Conservation (phyloP, 2,329 filamentous ascomycete genomes). For the Nemania bipapillata region DNA sequence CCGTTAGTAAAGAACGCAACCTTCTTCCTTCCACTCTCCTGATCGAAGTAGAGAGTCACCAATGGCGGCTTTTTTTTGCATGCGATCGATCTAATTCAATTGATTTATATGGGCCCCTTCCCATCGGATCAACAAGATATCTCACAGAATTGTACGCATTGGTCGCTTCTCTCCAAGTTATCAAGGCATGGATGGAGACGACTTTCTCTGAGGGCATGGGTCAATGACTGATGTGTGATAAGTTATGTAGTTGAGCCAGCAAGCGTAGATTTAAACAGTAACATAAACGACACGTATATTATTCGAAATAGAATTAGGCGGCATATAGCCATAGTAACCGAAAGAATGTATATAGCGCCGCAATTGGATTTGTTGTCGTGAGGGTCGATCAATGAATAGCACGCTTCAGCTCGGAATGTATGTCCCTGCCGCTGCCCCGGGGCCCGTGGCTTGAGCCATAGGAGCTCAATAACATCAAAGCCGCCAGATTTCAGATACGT, state of each 20-base stretch:
- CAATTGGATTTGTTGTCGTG: too few species aligned
- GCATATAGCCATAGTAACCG: too few species aligned
- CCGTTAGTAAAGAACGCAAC: not conserved
- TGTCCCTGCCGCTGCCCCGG: too few species aligned
- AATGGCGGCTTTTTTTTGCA: not conserved
- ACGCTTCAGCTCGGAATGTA: too few species aligned
- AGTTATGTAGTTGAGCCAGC: not conserved
- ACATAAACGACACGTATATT: not conserved
- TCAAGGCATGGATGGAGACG: constrained; percentile 1
- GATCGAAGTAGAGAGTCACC: not conserved
- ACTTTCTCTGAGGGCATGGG: not conserved
- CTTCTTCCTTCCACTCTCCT: constrained; percentile 8
- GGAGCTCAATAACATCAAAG: too few species aligned
- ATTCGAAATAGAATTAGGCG: too few species aligned
- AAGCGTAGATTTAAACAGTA: not conserved
- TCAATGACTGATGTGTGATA: constrained; percentile 4
- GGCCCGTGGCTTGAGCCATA: too few species aligned
- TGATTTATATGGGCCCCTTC: not conserved
- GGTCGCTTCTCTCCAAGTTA: not conserved
- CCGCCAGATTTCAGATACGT: too few species aligned
- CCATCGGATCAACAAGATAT: not conserved
- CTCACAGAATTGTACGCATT: not conserved
- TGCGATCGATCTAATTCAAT: not conserved
- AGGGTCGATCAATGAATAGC: too few species aligned
- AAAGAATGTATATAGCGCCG: too few species aligned